Conservation (phyloP, 257 asterid genomes). For the Solanum dulcamara region DNA sequence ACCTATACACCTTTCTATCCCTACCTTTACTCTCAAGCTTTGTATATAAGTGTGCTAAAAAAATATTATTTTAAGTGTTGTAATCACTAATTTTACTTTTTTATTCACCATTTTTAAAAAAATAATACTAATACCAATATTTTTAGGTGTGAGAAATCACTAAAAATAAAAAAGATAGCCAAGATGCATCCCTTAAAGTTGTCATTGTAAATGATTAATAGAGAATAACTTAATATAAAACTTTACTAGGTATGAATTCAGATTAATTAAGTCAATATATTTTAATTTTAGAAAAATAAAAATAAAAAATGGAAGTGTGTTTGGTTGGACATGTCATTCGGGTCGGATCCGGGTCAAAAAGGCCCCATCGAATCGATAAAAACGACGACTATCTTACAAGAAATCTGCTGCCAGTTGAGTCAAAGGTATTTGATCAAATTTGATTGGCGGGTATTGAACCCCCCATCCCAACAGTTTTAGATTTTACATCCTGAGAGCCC, state of each 20-base stretch:
- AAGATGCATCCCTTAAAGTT: background rate
- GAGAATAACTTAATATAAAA: background rate
- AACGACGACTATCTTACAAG: background rate
- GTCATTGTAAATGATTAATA: background rate
- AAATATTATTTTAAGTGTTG: background rate
- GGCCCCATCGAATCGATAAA: background rate
- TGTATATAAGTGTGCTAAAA: background rate
- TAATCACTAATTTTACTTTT: background rate
- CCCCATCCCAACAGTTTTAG: background rate
- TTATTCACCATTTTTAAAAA: background rate
- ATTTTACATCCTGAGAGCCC: background rate
- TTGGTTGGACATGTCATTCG: background rate
- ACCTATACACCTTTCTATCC: background rate
- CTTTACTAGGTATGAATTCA: background rate
- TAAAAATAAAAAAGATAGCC: background rate
- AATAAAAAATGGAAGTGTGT: background rate
- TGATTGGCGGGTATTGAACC: background rate
- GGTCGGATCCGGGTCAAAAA: background rate
- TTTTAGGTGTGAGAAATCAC: background rate
- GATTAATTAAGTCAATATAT: background rate
- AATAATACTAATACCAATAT: background rate
- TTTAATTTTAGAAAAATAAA: background rate
- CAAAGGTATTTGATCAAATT: background rate
- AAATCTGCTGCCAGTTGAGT: background rate
- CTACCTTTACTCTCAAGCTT: background rate